Conservation (phyloP, 805 yeast species). For the Wickerhamomyces kurtzmanii region DNA sequence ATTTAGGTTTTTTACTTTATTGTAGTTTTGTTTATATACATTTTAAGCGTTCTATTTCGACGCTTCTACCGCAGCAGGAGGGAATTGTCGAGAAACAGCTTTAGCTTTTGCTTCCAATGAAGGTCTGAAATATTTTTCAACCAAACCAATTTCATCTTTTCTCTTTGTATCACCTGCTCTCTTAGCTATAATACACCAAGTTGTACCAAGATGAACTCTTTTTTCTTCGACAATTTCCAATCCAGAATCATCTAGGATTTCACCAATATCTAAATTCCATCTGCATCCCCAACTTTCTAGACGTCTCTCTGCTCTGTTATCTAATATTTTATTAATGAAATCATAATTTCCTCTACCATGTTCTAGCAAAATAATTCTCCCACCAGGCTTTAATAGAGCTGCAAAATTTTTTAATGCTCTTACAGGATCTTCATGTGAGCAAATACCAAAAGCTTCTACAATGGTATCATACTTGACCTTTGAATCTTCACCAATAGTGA, state of each 20-base stretch:
- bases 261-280: constrained; percentile 94
- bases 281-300: constrained; percentile 93
- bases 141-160: constrained; percentile 34
- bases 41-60: too few relatives aligned
- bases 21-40: too few relatives aligned
- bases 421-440: constrained; percentile 93
- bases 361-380: constrained; percentile 78
- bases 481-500: constrained; percentile 12
- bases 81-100: too few relatives aligned
- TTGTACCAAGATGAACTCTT: constrained; percentile 84
- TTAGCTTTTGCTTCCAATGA: too few relatives aligned
- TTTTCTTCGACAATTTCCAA: constrained; percentile 73
- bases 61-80: too few relatives aligned
- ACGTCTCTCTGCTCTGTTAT: constrained; percentile 73
- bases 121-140: constrained; percentile 37
- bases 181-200: constrained; percentile 78
- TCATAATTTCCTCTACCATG: constrained; percentile 86
- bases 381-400: constrained; percentile 73
- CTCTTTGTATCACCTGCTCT: constrained; percentile 54
- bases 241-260: constrained; percentile 74
- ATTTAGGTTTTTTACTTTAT: too few relatives aligned
- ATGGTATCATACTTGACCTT: constrained; percentile 77
- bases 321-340: constrained; percentile 70
- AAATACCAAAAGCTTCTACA: constrained; percentile 88
- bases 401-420: constrained; percentile 69